phyloP scores from a whole-genome alignment of 345 rosid genomes.

The Pistacia integerrima region DNA sequence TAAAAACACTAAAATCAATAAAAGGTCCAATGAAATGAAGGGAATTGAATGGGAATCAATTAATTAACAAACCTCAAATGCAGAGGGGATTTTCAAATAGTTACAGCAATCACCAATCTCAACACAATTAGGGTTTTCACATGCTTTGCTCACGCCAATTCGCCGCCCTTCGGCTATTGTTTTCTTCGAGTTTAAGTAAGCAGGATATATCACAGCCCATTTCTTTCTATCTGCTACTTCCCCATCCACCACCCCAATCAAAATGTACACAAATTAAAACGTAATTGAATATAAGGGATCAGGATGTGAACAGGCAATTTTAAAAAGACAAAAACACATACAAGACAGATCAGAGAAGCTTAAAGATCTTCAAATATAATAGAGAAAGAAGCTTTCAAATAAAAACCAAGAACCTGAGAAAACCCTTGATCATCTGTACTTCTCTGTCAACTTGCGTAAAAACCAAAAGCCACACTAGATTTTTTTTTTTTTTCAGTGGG shows the following conservation, averaged over 20 bases:
- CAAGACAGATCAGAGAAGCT: background rate
- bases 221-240: conserved; percentile 50
- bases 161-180: conserved; percentile 91
- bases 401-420: background rate
- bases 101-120: conserved; percentile 90
- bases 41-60: no score
- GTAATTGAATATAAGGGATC: no score
- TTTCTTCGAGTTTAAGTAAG: conserved; percentile 86
- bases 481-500: no score
- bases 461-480: background rate
- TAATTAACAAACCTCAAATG: conserved; percentile 60
- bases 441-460: background rate
- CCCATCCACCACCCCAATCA: conserved; percentile 44
- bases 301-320: background rate
- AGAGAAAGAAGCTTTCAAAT: background rate
- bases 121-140: conserved; percentile 80
- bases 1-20: background rate
- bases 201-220: conserved; percentile 86
- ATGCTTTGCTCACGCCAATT: conserved; percentile 60
- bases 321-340: background rate
- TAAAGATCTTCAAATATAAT: background rate
- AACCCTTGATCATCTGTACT: background rate
- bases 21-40: background rate
- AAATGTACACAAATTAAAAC: background rate
- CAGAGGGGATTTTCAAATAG: conserved; percentile 64